Evolutionary conservation across 1,139 yeast species (phyloP).

Genomic region (Geotrichum candidum): DNA sequence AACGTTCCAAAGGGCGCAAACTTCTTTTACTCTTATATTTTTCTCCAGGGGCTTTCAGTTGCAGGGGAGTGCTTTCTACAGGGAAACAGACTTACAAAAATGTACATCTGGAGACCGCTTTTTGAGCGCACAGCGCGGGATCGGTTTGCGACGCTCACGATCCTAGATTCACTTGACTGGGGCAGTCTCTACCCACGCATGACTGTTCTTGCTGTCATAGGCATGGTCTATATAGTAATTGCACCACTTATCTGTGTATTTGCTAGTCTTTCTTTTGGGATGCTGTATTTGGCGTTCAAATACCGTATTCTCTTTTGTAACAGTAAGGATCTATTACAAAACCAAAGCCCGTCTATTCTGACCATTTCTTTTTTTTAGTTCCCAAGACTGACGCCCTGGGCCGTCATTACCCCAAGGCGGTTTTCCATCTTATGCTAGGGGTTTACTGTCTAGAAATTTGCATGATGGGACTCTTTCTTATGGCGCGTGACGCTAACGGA

Average conservation of each 20-base stretch:
- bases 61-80: slow-evolving; percentile 55
- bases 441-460: slow-evolving; percentile 74
- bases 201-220: slow-evolving; percentile 71
- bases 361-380: slow-evolving; percentile 19
- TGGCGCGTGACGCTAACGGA: slow-evolving; percentile 46
- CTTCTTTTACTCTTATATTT: slow-evolving; percentile 68
- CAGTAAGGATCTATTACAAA: slow-evolving; percentile 27
- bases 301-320: slow-evolving; percentile 48
- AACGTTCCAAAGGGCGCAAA: slow-evolving; percentile 79
- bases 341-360: not conserved
- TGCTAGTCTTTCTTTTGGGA: slow-evolving; percentile 50
- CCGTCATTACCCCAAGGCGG: slow-evolving; percentile 61
- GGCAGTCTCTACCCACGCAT: slow-evolving; percentile 73
- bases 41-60: slow-evolving; percentile 66
- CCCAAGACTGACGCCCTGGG: slow-evolving; percentile 64
- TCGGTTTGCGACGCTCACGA: slow-evolving; percentile 43
- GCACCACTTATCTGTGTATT: slow-evolving; percentile 71
- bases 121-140: slow-evolving; percentile 57
- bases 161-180: slow-evolving; percentile 52
- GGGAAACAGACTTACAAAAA: slow-evolving; percentile 43
- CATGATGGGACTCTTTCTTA: slow-evolving; percentile 64
- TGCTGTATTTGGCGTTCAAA: slow-evolving; percentile 61
- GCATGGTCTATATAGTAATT: slow-evolving; percentile 66
- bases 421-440: slow-evolving; percentile 72
- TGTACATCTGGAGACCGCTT: slow-evolving; percentile 38